Evolutionary conservation across 805 yeast genomes (phyloP).

Genomic region (Wickerhamiella hasegawae): DNA sequence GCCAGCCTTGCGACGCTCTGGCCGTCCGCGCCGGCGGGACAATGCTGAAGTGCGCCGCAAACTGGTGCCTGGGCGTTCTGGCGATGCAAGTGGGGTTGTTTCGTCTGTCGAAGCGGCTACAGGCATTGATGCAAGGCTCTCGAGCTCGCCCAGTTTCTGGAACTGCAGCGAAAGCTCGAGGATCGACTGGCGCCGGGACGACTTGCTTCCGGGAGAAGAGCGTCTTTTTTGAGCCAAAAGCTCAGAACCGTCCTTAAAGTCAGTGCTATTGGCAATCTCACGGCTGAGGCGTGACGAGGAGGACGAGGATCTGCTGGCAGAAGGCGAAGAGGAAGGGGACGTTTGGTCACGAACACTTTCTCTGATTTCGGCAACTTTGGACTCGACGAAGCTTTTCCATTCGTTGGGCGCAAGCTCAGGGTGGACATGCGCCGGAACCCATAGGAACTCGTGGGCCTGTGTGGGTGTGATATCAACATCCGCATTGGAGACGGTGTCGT

Average conservation of each 20-base stretch:
- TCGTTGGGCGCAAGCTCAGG: conserved; percentile 93
- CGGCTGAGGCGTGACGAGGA: conserved; percentile 20
- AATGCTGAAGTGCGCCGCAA: conserved; percentile 1
- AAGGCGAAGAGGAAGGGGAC: background rate
- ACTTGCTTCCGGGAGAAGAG: conserved; percentile 8
- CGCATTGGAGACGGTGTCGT: too few species aligned
- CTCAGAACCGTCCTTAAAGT: conserved; percentile 20
- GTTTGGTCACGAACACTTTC: background rate
- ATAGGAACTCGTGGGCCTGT: conserved; percentile 30
- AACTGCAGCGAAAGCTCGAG: conserved; percentile 44
- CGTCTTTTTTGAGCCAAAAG: conserved; percentile 17
- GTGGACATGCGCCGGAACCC: conserved; percentile 95
- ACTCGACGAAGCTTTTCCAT: conserved; percentile 27
- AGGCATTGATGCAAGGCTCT: background rate
- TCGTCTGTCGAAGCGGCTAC: background rate
- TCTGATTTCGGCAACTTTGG: conserved; percentile 23
- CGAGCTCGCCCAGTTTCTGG: conserved; percentile 36
- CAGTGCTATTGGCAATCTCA: conserved; percentile 21
- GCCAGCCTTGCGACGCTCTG: background rate
- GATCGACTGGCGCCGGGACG: conserved; percentile 15
- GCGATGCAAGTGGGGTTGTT: background rate
- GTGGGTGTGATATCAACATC: background rate
- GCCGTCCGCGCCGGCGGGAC: conserved; percentile 2
- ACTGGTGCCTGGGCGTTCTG: background rate
- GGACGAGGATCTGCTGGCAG: background rate